Evolutionary conservation across 352 stramenopile genomes (phyloP).

Genomic region (Globisporangium emineosum): DNA sequence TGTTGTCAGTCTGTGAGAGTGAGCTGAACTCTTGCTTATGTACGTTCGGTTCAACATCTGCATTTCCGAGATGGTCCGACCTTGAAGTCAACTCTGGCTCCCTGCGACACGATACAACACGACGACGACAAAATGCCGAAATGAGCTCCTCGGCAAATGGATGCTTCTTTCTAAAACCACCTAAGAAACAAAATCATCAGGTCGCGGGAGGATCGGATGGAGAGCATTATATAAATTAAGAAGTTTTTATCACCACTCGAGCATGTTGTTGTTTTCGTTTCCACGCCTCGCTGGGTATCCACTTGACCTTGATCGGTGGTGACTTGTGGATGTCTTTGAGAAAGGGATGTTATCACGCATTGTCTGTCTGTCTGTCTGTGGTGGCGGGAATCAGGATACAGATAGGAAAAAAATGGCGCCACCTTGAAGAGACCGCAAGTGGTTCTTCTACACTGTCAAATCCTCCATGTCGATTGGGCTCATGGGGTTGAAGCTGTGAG

Average conservation of each 20-base stretch:
- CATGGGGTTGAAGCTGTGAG: slow-evolving; percentile 18
- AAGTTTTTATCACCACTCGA: not conserved
- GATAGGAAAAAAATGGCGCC: not conserved
- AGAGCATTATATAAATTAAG: slow-evolving; percentile 1
- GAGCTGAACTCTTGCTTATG: not conserved
- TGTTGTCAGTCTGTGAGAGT: not conserved
- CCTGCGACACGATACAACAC: not conserved
- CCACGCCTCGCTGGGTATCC: too few relatives aligned
- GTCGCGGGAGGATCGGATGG: not conserved
- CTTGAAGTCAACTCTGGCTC: slow-evolving; percentile 11
- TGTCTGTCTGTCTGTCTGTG: not conserved
- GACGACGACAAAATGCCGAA: not conserved
- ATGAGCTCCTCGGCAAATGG: slow-evolving; percentile 5
- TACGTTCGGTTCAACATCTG: not conserved
- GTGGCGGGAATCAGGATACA: slow-evolving; percentile 10
- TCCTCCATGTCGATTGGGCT: slow-evolving; percentile 27
- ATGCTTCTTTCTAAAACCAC: too few relatives aligned
- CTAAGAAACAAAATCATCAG: not conserved
- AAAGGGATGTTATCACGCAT: not conserved
- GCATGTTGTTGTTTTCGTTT: not conserved
- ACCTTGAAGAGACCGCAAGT: not conserved
- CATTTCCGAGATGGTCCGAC: slow-evolving; percentile 4
- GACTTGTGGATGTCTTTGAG: not conserved
- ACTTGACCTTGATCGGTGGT: too few relatives aligned
- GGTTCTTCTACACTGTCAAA: slow-evolving; percentile 22